Evolutionary conservation across 495 filamentous ascomycete species (phyloP).

Genomic region (Opeltia flavorubescens): DNA sequence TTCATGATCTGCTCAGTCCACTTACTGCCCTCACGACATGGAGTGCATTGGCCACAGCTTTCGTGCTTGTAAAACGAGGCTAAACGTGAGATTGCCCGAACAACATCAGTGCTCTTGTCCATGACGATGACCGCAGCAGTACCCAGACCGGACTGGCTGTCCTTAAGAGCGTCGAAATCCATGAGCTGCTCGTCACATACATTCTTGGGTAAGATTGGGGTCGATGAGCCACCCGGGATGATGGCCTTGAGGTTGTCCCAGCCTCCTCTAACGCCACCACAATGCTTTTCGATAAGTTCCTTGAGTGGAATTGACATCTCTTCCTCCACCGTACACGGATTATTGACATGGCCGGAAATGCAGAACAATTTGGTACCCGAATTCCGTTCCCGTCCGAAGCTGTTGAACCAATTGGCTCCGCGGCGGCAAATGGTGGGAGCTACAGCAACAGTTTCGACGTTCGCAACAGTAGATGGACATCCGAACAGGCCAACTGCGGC

Average conservation of each 20-base stretch:
- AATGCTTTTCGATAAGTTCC: conserved; percentile 94
- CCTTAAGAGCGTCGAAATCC: conserved; percentile 98
- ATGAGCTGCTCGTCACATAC: conserved; percentile 90
- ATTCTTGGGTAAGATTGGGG: conserved; percentile 77
- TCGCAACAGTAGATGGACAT: conserved; percentile 93
- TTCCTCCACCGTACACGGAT: conserved; percentile 93
- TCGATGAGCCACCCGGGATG: conserved; percentile 93
- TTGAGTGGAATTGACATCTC: conserved; percentile 94
- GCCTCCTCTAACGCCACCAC: conserved; percentile 86
- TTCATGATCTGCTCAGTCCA: conserved; percentile 99
- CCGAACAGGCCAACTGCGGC: conserved; percentile 94
- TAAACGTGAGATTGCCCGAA: conserved; percentile 82
- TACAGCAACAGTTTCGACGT: conserved; percentile 93
- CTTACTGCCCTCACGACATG: conserved; percentile 91
- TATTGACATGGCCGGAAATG: conserved; percentile 98
- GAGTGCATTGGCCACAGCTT: conserved; percentile 95
- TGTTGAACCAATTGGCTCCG: conserved; percentile 81
- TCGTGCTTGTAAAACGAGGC: conserved; percentile 97
- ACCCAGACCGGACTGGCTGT: conserved; percentile 88
- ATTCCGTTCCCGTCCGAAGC: conserved; percentile 89
- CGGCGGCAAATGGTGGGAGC: conserved; percentile 91
- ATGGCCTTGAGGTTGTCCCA: conserved; percentile 96
- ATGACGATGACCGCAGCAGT: conserved; percentile 99
- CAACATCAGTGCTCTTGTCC: conserved; percentile 93
- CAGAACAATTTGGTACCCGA: conserved; percentile 95